Evolutionary conservation across 2,329 filamentous ascomycete genomes (phyloP), one percentile per base, ranked within the genome.

Genomic region (Neofusicoccum laricinum): DNA sequence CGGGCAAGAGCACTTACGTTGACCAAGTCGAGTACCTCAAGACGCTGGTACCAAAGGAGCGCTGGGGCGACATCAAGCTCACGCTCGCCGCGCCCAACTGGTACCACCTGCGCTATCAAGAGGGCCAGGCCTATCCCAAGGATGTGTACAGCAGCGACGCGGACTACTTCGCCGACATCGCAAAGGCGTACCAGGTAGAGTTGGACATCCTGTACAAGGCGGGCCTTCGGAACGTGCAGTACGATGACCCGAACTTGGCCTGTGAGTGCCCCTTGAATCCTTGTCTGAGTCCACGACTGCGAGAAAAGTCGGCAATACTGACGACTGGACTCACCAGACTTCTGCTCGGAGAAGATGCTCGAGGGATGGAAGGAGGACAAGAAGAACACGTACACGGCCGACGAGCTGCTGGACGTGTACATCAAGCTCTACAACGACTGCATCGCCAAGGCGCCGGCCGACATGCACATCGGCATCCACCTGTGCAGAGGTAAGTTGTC

Each of bases 381-480:
- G 40, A 82, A 87, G 70, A 91, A 92, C 74, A 85, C 84, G 57
- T 84, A 86, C 70, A 84, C 84, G 1, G 84, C 88, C 17, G 88
- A 90, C 50, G 85, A 88, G 65, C 84, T 91, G 7, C 83, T 93
- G 21, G 87, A 90, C 69, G 84, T 86, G 43, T 93, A 93, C 77
- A 90, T 93, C 75, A 79, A 83, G 65, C 84, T 91, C 65, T 92
- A 92, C 81, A 92, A 92, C 73, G 85, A 89, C 75, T 85, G 82
- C 71, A 80, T 91, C 71, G 77, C 81, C 70, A 84, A 85, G 68
- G 78, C 84, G 0, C 88, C 89, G 0, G 72, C 80, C 2, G 89
- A 92, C 72, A 85, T 92, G 81, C 89, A 91, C 76, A 83, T 90
- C 1, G 90, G 90, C 51, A 86, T 93, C 10, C 90, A 93, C 71